These are phyloP conservation scores for Strobilomyces echinocephalus DNA, from an alignment of 768 basidiomycete genomes.

Conservation along the genomic window DNA sequence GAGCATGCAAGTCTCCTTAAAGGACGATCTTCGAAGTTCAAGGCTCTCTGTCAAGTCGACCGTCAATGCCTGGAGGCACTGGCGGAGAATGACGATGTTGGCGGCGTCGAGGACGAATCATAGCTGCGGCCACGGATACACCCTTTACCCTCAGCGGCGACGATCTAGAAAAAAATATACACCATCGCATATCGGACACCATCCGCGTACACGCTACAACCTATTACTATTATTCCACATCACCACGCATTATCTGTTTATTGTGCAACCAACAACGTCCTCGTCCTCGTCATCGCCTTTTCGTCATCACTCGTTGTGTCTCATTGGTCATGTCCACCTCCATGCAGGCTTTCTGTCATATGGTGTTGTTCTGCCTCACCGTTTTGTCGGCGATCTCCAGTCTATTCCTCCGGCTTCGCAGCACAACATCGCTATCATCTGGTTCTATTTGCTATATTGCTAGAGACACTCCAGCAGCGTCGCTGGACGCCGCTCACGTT, in stretches of 20 bases:
- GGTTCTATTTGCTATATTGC: conserved; percentile 20
- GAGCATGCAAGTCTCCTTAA: conserved; percentile 53
- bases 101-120: conserved; percentile 14
- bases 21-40: conserved; percentile 45
- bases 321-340: conserved; percentile 9
- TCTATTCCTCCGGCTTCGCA: not conserved
- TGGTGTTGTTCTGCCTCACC: conserved; percentile 5
- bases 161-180: conserved; percentile 19
- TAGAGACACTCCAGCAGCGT: not conserved
- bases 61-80: conserved; percentile 12
- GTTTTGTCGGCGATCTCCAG: conserved; percentile 18
- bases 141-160: not conserved
- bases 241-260: conserved; percentile 24
- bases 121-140: conserved; percentile 4
- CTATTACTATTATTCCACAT: conserved; percentile 14
- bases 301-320: conserved; percentile 21
- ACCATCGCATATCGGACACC: conserved; percentile 26
- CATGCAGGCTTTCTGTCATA: conserved; percentile 4
- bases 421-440: conserved; percentile 16
- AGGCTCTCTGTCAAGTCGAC: conserved; percentile 19
- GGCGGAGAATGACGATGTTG: conserved; percentile 6
- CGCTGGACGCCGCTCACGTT: too few species aligned
- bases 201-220: conserved; percentile 22
- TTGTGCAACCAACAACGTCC: conserved; percentile 25
- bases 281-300: conserved; percentile 11